A percentile compares a stretch with the other conserved stretches of the same genome.
Conservation (phyloP, 768 basidiomycete genomes). For the Tricholoma sp. region DNA sequence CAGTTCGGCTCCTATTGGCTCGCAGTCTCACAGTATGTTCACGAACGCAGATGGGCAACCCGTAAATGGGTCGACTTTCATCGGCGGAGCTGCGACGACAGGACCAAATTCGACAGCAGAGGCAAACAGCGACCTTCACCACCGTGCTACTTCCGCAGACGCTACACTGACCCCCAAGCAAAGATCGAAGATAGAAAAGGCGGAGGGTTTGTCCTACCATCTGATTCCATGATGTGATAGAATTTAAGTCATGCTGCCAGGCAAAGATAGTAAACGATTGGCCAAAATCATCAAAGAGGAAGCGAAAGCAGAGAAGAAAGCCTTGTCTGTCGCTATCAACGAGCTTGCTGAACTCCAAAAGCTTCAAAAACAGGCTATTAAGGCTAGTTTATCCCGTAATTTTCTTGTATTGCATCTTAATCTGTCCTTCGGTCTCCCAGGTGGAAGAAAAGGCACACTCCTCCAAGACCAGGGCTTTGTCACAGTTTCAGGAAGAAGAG, state of each 20-base stretch:
- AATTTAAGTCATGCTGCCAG: constrained; percentile 25
- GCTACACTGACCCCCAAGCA: constrained; percentile 44
- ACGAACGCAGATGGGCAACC: constrained; percentile 28
- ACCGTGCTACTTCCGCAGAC: constrained; percentile 44
- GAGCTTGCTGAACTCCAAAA: constrained; percentile 65
- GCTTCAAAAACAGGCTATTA: constrained; percentile 63
- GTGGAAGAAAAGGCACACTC: constrained; percentile 56
- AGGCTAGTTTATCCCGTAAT: constrained; percentile 29
- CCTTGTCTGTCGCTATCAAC: constrained; percentile 53
- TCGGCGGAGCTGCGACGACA: constrained; percentile 48
- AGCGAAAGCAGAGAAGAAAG: constrained; percentile 60
- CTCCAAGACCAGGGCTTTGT: constrained; percentile 47
- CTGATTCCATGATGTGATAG: not conserved
- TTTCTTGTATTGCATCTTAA: not conserved
- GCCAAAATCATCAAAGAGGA: constrained; percentile 69
- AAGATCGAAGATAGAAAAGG: constrained; percentile 43
- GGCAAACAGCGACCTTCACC: constrained; percentile 34
- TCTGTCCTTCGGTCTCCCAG: constrained; percentile 18
- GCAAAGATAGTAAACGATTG: constrained; percentile 52
- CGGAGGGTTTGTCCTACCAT: constrained; percentile 39
- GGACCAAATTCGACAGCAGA: constrained; percentile 41
- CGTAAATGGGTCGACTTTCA: constrained; percentile 38
- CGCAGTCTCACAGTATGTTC: constrained; percentile 27
- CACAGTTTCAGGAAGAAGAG: constrained; percentile 59
- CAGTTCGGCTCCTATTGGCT: not conserved